These are phyloP conservation scores for Stachybotrys elegans DNA, from an alignment of 2,329 filamentous ascomycete genomes.

Conservation along the genomic window DNA sequence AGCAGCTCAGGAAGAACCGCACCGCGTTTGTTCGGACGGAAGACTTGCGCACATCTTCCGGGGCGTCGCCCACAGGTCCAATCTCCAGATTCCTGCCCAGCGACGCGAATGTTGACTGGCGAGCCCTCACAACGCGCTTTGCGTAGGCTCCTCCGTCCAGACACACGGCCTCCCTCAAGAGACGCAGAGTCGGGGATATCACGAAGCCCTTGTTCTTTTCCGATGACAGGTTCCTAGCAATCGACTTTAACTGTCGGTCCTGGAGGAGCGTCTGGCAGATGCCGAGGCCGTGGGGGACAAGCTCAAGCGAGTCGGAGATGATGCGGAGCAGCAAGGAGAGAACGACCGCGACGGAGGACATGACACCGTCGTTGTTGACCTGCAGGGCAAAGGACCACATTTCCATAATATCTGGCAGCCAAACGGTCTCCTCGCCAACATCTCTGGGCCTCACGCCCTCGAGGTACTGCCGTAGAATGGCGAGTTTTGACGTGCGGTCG, in stretches of 20 bases:
- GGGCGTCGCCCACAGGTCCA: constrained; percentile 48
- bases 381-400: constrained; percentile 82
- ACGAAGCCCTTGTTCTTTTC: constrained; percentile 81
- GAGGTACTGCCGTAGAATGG: constrained; percentile 67
- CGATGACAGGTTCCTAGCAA: constrained; percentile 73
- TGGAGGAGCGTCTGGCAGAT: constrained; percentile 80
- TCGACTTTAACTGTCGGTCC: constrained; percentile 72
- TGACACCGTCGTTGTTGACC: constrained; percentile 72
- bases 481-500: constrained; percentile 35
- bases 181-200: constrained; percentile 79
- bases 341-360: constrained; percentile 75
- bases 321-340: constrained; percentile 77
- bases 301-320: constrained; percentile 67
- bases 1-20: constrained; percentile 70
- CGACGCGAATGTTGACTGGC: constrained; percentile 74
- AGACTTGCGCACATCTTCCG: constrained; percentile 64
- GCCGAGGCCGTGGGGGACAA: constrained; percentile 69
- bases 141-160: constrained; percentile 83
- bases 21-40: constrained; percentile 81
- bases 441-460: constrained; percentile 46
- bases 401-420: constrained; percentile 75
- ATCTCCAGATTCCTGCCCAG: constrained; percentile 77
- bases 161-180: constrained; percentile 78
- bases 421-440: constrained; percentile 45
- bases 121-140: constrained; percentile 68